Base-by-base conservation (phyloP, 352 stramenopile genomes). In the Globisporangium radiosum region DNA sequence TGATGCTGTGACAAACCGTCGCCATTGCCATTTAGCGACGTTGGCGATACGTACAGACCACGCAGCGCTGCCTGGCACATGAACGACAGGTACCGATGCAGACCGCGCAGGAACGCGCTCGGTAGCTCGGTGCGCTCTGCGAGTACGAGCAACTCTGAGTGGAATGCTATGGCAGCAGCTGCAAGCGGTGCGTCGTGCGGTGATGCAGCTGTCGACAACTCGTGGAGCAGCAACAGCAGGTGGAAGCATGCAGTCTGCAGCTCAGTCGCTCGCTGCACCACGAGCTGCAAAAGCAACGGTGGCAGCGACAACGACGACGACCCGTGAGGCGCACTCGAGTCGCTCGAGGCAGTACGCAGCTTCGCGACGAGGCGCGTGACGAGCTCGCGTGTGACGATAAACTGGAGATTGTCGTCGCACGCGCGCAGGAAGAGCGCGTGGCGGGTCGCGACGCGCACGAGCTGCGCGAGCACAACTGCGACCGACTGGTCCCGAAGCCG, bases 361-460 rank as follows among this genome's bases (percentile, higher is more conserved):
- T 81, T 75, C 1, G 37, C 42, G 5, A 57, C 59, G 17, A 90
- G 53, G 11, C 53, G 52, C 2, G 38, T 43, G 13, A 87, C 67
- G 19, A 86, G 40, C 13, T 88, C 71, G 6, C 72, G 57, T 14
- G 81, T 87, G 13, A 90, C 52, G 8, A 90, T 67, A 64, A 73
- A 88, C 59, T 90, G 76, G 8, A 90, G 69, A 36, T 66, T 87
- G 33, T 85, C 75, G 50, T 87, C 80, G 45, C 78, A 76, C 0
- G 70, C 63, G 7, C 55, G 56, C 6, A 88, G 61, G 7, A 88
- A 56, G 9, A 65, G 45, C 5, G 64, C 52, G 5, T 71, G 87
- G 10, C 69, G 45, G 38, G 59, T 68, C 5, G 66, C 72, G 13
- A 90, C 6, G 1, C 60, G 48, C 13, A 88, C 33, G 7, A 90